Evolutionary conservation across 129 eudicot genomes (phyloP).

Genomic region (Flaveria brownii): DNA sequence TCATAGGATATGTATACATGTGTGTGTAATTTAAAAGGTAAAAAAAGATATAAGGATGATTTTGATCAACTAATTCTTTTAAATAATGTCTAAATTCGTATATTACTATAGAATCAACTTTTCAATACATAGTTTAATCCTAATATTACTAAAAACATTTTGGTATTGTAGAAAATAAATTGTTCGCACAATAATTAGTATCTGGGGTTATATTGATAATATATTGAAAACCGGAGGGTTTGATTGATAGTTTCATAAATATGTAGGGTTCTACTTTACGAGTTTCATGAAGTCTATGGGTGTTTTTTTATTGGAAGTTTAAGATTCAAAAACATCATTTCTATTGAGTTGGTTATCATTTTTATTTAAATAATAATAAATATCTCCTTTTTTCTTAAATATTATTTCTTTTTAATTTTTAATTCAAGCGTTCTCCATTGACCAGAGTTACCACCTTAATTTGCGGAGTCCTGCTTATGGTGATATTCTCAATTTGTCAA

Average conservation of each 20-base stretch:
- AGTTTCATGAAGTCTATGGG: background rate
- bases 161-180: background rate
- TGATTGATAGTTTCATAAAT: background rate
- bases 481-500: slow-evolving; percentile 32
- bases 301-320: background rate
- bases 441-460: slow-evolving; percentile 31
- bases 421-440: slow-evolving; percentile 13
- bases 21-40: no score
- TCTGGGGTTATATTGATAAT: background rate
- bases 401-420: background rate
- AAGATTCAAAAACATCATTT: background rate
- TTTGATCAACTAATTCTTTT: no score
- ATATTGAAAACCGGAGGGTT: background rate
- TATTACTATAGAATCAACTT: background rate
- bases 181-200: background rate
- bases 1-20: no score
- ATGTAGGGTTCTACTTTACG: background rate
- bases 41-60: no score
- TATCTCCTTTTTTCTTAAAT: no score
- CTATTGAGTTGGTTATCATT: background rate
- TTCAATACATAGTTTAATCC: background rate
- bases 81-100: no score
- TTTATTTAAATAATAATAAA: no score
- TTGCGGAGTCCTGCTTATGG: slow-evolving; percentile 43
- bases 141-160: background rate